Conservation (phyloP, 495 filamentous ascomycete genomes). For the Trypethelium eluteriae region DNA sequence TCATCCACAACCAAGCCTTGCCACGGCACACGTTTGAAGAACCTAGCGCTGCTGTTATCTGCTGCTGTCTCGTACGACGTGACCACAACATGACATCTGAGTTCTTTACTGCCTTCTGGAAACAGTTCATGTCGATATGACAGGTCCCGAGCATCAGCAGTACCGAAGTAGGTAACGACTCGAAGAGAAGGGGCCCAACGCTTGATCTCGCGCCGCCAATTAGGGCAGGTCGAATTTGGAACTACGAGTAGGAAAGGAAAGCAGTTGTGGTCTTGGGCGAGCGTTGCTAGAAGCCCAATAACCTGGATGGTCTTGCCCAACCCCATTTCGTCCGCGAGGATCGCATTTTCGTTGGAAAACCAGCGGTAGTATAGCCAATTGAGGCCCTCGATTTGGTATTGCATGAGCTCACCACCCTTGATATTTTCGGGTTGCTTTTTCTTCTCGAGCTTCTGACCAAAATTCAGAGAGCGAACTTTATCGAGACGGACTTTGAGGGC, state of each 20-base stretch:
- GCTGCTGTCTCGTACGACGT: constrained; percentile 87
- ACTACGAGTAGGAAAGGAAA: constrained; percentile 93
- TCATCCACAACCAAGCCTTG: constrained; percentile 88
- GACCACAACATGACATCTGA: constrained; percentile 85
- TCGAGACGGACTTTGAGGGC: constrained; percentile 55
- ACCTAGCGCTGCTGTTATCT: constrained; percentile 53
- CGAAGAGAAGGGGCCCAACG: constrained; percentile 80
- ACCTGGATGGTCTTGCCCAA: constrained; percentile 97
- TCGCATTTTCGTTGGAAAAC: constrained; percentile 70
- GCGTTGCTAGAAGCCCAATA: constrained; percentile 67
- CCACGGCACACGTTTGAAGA: constrained; percentile 69
- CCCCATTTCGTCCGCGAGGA: constrained; percentile 98
- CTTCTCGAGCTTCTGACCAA: constrained; percentile 56
- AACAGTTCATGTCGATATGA: constrained; percentile 77
- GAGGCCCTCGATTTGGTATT: constrained; percentile 85
- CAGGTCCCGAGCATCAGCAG: constrained; percentile 57
- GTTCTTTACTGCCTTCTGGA: constrained; percentile 48
- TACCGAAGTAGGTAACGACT: constrained; percentile 87
- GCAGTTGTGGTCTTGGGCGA: constrained; percentile 60
- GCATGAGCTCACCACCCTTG: constrained; percentile 75
- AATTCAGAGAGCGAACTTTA: constrained; percentile 54
- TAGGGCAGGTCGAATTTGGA: constrained; percentile 88
- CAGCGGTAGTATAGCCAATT: constrained; percentile 98
- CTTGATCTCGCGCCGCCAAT: constrained; percentile 96
- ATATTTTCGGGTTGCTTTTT: constrained; percentile 66